Evolutionary conservation across 2,329 filamentous ascomycete genomes (phyloP), one percentile per base, ranked within the genome.

Genomic region (Herpotrichia juniperi): DNA sequence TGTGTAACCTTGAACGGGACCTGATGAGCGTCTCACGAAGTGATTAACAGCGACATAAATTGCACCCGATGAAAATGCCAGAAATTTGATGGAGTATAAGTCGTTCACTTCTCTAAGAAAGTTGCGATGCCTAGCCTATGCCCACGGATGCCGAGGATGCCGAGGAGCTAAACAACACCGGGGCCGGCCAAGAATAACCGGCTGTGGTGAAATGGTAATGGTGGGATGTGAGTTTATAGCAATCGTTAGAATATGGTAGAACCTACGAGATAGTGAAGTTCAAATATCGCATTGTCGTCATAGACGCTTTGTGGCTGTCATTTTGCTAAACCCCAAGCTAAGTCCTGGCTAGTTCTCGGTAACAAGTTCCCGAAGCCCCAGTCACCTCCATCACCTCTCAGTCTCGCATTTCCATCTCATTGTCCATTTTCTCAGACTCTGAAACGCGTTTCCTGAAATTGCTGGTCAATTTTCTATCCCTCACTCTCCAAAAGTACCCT

Each of bases 401-500:
- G 3, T 19, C 14, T 19, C 11, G 26, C 26, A 22, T 24, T 39
- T 7, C 37, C 16, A 8, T 22, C 9, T 12, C 17, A 5, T 22
- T 5, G 4, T 42, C 37, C 21, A 22, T 42, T 4, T 22, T 42
- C 37, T 42, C 17, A 10, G 17, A 7, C 5, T 42, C 37, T 22
- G 8, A 11, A 22, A 8, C 21, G 6, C 37, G 9, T 44, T 28
- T 26, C 25, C 5, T 5, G 8, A 45, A 30, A 2, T 10, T 45
- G 22, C 25, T 17, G 8, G 24, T 35, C 35, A 49, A n/a, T 24
- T 25, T 49, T 31, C 16, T 31, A 14, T 50, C 28, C 31, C 40
- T 31, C 31, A 45, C 28, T 30, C 42, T 31, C 28, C 21, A 50
- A 30, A 50, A 50, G 31, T 37, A 39, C 9, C 19, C 14, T 22